These are phyloP conservation scores for Eremothecium sinecaudum DNA, from an alignment of 1,139 yeast species.

Conservation along the genomic window DNA sequence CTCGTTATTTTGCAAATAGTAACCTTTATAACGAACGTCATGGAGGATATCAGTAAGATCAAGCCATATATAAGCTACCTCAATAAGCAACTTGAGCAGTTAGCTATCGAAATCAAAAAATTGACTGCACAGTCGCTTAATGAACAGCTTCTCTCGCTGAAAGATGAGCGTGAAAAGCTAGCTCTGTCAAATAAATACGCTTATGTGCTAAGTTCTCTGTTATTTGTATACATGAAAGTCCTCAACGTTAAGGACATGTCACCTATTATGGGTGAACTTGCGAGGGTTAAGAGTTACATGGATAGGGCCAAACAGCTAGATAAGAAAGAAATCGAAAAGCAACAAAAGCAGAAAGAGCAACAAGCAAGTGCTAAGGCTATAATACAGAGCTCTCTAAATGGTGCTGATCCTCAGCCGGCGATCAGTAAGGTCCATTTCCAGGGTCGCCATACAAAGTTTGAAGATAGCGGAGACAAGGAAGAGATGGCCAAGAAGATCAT, in stretches of 20 bases:
- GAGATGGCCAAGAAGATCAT: conserved; percentile 4
- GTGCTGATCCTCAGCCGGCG: conserved; percentile 38
- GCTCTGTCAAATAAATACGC: conserved; percentile 23
- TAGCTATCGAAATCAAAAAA: conserved; percentile 18
- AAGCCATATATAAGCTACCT: conserved; percentile 25
- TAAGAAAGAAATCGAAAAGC: conserved; percentile 17
- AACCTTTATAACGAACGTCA: too few species aligned
- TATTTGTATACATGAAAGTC: conserved; percentile 27
- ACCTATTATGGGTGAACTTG: conserved; percentile 61
- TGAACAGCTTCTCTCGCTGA: conserved; percentile 20
- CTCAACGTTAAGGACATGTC: conserved; percentile 20
- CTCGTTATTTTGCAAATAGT: too few species aligned
- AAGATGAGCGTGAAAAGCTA: conserved; percentile 19
- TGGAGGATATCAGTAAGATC: conserved; percentile 26
- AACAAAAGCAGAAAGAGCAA: conserved; percentile 9
- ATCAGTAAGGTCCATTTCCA: conserved; percentile 49
- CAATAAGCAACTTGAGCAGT: conserved; percentile 16
- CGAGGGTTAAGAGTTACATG: conserved; percentile 62
- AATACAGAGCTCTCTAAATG: conserved; percentile 13
- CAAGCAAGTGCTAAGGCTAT: conserved; percentile 15
- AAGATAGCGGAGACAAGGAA: conserved; percentile 20
- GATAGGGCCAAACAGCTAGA: conserved; percentile 45
- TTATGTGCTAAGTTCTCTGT: conserved; percentile 25
- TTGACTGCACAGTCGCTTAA: conserved; percentile 21
- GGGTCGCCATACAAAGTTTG: conserved; percentile 53